Base-by-base conservation (phyloP, 345 rosid genomes). In the Lumnitzera littorea region DNA sequence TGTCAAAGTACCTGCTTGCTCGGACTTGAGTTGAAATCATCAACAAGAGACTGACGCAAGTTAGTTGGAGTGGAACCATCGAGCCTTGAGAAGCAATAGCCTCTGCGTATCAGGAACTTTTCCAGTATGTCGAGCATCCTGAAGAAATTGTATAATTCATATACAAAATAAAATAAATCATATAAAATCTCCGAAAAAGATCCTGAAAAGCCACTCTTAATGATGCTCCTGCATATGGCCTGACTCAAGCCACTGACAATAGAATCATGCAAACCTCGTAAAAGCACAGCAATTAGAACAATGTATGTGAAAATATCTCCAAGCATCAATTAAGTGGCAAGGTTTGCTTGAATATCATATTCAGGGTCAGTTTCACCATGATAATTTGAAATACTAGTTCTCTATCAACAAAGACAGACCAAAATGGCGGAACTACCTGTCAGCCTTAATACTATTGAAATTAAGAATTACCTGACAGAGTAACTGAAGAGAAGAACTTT, bases 71-170 rank as follows among this genome's bases (percentile, higher is more conserved):
- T 88, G 29, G 97, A 89, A 52, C 99, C 99, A 63, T 94, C 99
- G 50, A 94, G 96, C 67, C 99, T 82, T 29, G 89, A 79, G 70
- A 90, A 94, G 74, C 86, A 78, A 63, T 84, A 86, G 46, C 99
- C 97, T 86, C 80, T 87, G 24, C 97, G 82, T 63, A 94, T 81
- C 36, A 94, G 85, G 68, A 87, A 83, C 66, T 86, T 94, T 74
- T 87, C 96, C 64, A 94, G 76, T 79, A 94, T 90, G 80, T 90
- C 89, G 58, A 94, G 75, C 97, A 94, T 87, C 82, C 97, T 91
- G 76, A 27, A 74, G 48, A 47, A 63, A n/a, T 53, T 25, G 23
- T 61, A 62, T 47, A 48, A 66, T 25, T 67, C 76, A 72, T 41
- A 14, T 47, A 60, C 50, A 58, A 27, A 20, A 72, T 43, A 55